Conservation (phyloP, 495 filamentous ascomycete species). For the Penicillium longicatenatum region DNA sequence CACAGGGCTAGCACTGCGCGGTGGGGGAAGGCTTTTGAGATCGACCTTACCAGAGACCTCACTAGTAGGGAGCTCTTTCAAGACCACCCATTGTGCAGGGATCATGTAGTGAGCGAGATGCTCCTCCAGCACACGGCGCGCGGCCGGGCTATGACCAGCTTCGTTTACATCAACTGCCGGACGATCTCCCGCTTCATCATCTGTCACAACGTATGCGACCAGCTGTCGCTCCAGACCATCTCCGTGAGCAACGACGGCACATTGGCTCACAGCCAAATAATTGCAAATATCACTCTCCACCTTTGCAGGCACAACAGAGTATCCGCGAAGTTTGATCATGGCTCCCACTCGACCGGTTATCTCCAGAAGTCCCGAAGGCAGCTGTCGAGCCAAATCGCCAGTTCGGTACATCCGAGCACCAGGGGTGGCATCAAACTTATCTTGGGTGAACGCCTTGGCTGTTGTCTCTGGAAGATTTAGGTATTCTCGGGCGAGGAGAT, state of each 20-base stretch:
- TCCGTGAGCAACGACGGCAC: constrained; percentile 61
- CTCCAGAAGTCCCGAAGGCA: constrained; percentile 69
- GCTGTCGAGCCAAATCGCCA: constrained; percentile 76
- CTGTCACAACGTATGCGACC: constrained; percentile 66
- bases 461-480: constrained; percentile 82
- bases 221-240: constrained; percentile 66
- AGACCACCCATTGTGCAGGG: constrained; percentile 63
- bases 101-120: constrained; percentile 74
- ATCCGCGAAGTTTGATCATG: constrained; percentile 80
- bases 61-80: constrained; percentile 62
- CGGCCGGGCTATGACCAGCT: constrained; percentile 58
- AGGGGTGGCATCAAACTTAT: constrained; percentile 53
- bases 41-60: constrained; percentile 70
- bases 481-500: constrained; percentile 78
- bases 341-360: constrained; percentile 78
- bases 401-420: constrained; percentile 74
- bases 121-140: constrained; percentile 54
- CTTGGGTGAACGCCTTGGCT: constrained; percentile 63
- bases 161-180: constrained; percentile 58
- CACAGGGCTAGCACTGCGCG: constrained; percentile 42
- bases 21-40: constrained; percentile 60
- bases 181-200: constrained; percentile 55
- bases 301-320: constrained; percentile 78
- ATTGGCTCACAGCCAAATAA: constrained; percentile 60
- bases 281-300: constrained; percentile 67